These are phyloP conservation scores for Talaromyces pinophilus DNA, from an alignment of 2,329 filamentous ascomycete species.

Conservation along the genomic window DNA sequence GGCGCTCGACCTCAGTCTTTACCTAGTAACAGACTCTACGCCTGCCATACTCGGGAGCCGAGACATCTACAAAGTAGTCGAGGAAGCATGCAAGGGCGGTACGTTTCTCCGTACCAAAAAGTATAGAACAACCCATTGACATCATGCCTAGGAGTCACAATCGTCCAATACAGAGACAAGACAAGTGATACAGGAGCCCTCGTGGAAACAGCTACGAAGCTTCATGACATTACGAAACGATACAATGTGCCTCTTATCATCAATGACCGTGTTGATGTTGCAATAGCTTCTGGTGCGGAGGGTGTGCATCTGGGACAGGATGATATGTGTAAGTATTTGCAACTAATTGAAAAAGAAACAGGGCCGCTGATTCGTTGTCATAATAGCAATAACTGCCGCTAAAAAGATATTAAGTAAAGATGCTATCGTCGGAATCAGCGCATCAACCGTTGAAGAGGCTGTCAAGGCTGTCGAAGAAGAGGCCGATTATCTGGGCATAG, in stretches of 20 bases:
- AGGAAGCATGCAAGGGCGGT: conserved; percentile 73
- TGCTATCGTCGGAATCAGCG: conserved; percentile 86
- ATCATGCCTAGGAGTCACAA: conserved; percentile 60
- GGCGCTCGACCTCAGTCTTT: conserved; percentile 73
- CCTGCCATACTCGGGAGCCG: conserved; percentile 72
- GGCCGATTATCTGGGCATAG: conserved; percentile 89
- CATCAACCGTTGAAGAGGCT: conserved; percentile 73
- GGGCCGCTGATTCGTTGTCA: too few relatives aligned
- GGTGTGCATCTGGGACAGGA: conserved; percentile 95
- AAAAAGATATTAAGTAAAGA: conserved; percentile 70
- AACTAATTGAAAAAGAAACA: too few relatives aligned
- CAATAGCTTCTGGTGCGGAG: conserved; percentile 79
- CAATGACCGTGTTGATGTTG: conserved; percentile 91
- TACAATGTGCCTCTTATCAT: conserved; percentile 79
- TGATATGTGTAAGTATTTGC: conserved; percentile 67
- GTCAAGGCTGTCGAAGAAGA: conserved; percentile 69
- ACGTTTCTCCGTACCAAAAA: conserved; percentile 25
- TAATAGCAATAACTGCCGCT: conserved; percentile 52
- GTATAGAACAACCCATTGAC: background rate
- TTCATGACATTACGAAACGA: conserved; percentile 70
- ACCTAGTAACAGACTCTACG: conserved; percentile 93
- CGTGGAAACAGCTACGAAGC: conserved; percentile 66
- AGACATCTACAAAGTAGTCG: conserved; percentile 72
- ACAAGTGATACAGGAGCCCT: conserved; percentile 70
- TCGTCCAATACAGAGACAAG: conserved; percentile 93